Percentiles rank a stretch among this genome's conserved stretches.
Evolutionary conservation across 73 alveolate genomes (phyloP).

Genomic region (Stentor roeselii): DNA sequence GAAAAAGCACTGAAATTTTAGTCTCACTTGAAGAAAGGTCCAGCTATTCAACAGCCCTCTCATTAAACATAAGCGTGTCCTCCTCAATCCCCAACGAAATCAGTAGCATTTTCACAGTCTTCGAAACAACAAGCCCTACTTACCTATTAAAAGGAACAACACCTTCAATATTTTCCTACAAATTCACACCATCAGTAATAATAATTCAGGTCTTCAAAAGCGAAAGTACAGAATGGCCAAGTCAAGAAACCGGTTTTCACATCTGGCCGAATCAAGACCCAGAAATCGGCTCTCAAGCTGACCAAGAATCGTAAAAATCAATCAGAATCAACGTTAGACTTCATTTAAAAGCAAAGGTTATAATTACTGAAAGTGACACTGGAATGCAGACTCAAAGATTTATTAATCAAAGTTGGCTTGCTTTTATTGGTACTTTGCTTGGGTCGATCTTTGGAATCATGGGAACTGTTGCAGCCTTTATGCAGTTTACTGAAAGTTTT

Average conservation of each 20-base stretch:
- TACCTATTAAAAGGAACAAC: not conserved
- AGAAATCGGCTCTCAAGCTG: not conserved
- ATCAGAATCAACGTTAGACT: not conserved
- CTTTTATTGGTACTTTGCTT: not conserved
- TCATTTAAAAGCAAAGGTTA: not conserved
- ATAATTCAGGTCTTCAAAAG: too few species aligned
- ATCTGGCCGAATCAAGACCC: not conserved
- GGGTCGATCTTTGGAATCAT: not conserved
- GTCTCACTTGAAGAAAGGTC: not conserved
- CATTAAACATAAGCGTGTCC: not conserved
- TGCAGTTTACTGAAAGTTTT: too few species aligned
- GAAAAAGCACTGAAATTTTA: not conserved
- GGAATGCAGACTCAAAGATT: not conserved
- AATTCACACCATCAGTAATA: not conserved
- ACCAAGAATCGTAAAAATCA: not conserved
- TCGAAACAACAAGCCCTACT: not conserved
- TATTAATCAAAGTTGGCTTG: not conserved
- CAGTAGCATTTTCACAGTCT: not conserved
- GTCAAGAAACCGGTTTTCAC: not conserved
- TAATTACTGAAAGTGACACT: not conserved
- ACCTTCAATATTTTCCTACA: not conserved
- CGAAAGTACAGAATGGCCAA: not conserved
- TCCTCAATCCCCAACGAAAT: constrained; percentile 22
- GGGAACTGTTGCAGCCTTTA: not conserved
- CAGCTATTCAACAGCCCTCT: not conserved